phyloP scores from a whole-genome alignment of 352 stramenopile genomes.

The Elongisporangium anandrum region DNA sequence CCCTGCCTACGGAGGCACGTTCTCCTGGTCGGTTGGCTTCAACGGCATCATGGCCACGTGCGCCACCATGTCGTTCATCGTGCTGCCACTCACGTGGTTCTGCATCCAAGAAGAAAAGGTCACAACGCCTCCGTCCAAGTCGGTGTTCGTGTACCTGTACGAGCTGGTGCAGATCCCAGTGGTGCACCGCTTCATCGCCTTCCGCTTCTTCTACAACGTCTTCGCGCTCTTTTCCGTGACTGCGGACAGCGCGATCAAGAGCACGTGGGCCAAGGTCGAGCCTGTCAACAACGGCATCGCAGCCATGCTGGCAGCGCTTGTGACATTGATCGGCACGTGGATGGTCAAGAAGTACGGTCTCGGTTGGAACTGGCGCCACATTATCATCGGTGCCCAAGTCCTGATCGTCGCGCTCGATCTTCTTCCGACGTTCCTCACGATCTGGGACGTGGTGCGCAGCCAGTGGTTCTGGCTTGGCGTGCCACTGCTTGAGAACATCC shows the following conservation, averaged over 20 bases:
- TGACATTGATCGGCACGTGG: conserved; percentile 37
- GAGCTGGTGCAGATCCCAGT: conserved; percentile 35
- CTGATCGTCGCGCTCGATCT: conserved; percentile 42
- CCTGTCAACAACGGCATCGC: conserved; percentile 57
- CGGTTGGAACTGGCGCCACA: conserved; percentile 46
- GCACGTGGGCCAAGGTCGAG: conserved; percentile 52
- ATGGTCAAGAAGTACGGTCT: conserved; percentile 30
- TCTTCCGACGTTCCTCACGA: conserved; percentile 50
- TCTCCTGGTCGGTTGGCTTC: conserved; percentile 53
- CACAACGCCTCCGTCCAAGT: conserved; percentile 21
- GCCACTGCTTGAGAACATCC: conserved; percentile 48
- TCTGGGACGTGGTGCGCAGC: conserved; percentile 63
- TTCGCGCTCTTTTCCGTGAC: conserved; percentile 49
- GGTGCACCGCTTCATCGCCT: conserved; percentile 50
- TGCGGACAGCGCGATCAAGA: conserved; percentile 43
- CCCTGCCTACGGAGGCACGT: conserved; percentile 44
- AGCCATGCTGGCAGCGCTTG: conserved; percentile 34
- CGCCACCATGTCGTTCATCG: conserved; percentile 28
- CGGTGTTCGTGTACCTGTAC: conserved; percentile 31
- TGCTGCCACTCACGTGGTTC: conserved; percentile 36
- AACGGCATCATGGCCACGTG: conserved; percentile 47
- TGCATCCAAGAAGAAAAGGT: conserved; percentile 40
- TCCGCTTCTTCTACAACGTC: conserved; percentile 48
- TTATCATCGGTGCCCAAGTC: conserved; percentile 37
- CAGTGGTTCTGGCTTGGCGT: conserved; percentile 69